Base-by-base conservation (phyloP, 1,284 basidiomycete genomes). In the Rhodotorula glutinis region DNA sequence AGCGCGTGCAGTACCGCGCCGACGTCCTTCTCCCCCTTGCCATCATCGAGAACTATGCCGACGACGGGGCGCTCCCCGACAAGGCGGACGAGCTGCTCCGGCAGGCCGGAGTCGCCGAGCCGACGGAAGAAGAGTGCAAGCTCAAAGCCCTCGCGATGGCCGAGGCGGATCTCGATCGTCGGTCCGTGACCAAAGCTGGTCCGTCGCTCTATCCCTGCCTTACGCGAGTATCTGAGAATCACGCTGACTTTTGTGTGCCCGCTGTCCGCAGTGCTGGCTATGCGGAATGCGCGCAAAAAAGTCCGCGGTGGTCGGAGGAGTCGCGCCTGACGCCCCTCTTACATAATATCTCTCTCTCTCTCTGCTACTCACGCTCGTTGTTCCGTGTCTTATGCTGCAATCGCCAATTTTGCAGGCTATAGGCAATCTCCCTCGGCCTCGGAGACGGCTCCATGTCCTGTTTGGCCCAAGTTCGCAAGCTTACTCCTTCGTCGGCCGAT, bases 1-100 rank as follows among this genome's bases (percentile, higher is more conserved):
- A 65, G 17, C 62, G 65, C 9, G 21, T 47, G 7, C 47, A 54
- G 19, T 70, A 60, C 60, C 27, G 41, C 49, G 60, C 60, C 53
- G 69, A 70, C 57, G 63, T 70, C 10, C 60, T 70, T 27, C 60
- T 70, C 8, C 54, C 69, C 3, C 54, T 57, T 17, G 43, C 57
- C 2, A 52, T 63, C 33, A 23, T 60, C 19, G 60, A 57, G 27
- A 61, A 67, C 54, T 55, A 51, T 41, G 43, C 53, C 49, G 62
- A 65, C 25, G 69, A 70, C 27, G 13, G 43, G 4, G 30, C 21
- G 1, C 29, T 62, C 23, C 38, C 14, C 5, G 55, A 65, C 9
- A 38, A 43, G 2, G 66, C 44, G 4, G n/a, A 43, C 29, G 41
- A 60, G 27, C n/a, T 51, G 4, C 38, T 60, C 19, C 17, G 38